These are phyloP conservation scores for Selaginella tamariscina DNA, from an alignment of 75 land plant genomes.

Conservation along the genomic window DNA sequence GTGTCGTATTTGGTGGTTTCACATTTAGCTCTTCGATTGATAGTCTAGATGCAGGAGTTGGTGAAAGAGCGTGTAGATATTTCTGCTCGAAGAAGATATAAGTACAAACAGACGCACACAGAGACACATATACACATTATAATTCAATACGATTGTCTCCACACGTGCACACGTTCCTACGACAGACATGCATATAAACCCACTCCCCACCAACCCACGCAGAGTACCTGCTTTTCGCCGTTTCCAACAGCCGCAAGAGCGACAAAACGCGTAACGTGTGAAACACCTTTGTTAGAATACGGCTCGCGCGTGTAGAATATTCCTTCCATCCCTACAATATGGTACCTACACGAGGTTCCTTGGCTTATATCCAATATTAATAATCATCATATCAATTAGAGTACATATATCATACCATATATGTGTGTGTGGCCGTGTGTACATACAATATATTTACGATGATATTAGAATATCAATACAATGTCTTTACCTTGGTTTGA, in stretches of 20 bases:
- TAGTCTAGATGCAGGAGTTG: conserved; percentile 76
- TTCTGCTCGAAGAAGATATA: conserved; percentile 75
- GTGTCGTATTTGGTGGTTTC: conserved; percentile 60
- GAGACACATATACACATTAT: too few species aligned
- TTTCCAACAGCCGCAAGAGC: conserved; percentile 94
- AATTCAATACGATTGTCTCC: too few species aligned
- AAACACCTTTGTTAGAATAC: conserved; percentile 43
- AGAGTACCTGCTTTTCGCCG: conserved; percentile 72
- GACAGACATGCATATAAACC: too few species aligned
- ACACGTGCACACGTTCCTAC: too few species aligned
- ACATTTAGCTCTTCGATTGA: conserved; percentile 38
- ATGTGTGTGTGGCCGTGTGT: too few species aligned
- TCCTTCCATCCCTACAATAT: conserved; percentile 86
- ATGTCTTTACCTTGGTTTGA: conserved; percentile 82
- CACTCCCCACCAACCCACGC: too few species aligned
- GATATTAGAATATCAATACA: background rate
- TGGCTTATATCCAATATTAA: too few species aligned
- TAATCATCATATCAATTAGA: too few species aligned
- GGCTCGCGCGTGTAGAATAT: conserved; percentile 83
- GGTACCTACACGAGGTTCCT: conserved; percentile 64
- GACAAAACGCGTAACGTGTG: conserved; percentile 76
- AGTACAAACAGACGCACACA: too few species aligned
- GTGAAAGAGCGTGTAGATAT: conserved; percentile 97
- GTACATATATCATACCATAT: too few species aligned
- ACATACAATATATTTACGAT: too few species aligned